Percentiles rank a stretch among this genome's conserved stretches.
Evolutionary conservation across 2,329 filamentous ascomycete genomes (phyloP).

Genomic region (Didymella keratinophila): DNA sequence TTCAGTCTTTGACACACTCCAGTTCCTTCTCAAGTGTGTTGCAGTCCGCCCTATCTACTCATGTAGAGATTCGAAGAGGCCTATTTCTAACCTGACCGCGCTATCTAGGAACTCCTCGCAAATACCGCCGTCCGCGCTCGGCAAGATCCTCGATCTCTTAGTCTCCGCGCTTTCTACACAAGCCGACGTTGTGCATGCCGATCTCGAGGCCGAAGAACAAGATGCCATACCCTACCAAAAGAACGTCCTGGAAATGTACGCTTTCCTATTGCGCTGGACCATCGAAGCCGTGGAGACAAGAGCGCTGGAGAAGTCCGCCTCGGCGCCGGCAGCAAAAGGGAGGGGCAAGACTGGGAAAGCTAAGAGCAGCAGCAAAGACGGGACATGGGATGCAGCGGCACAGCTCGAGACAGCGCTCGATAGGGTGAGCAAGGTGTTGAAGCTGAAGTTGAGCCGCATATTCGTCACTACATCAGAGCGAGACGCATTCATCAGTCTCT

Average conservation of each 20-base stretch:
- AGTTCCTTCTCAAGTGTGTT: conserved; percentile 95
- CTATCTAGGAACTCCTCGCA: conserved; percentile 79
- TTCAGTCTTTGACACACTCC: conserved; percentile 86
- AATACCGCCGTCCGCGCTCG: conserved; percentile 81
- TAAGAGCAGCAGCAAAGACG: conserved; percentile 70
- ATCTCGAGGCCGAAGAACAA: conserved; percentile 91
- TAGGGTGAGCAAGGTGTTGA: conserved; percentile 94
- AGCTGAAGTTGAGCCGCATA: conserved; percentile 88
- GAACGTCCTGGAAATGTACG: conserved; percentile 89
- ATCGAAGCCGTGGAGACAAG: conserved; percentile 94
- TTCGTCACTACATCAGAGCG: conserved; percentile 96
- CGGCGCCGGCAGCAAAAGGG: conserved; percentile 74
- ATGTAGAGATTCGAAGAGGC: conserved; percentile 29
- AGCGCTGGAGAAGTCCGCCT: conserved; percentile 84
- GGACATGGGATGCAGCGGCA: conserved; percentile 84
- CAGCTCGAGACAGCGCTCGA: conserved; percentile 91
- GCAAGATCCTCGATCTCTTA: conserved; percentile 91
- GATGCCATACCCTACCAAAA: conserved; percentile 82
- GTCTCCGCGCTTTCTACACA: conserved; percentile 86
- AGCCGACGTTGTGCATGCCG: conserved; percentile 83
- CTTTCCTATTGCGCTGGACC: conserved; percentile 93
- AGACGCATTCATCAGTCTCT: conserved; percentile 90
- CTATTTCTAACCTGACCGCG: conserved; percentile 66
- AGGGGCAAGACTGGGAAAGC: conserved; percentile 77
- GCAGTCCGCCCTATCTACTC: conserved; percentile 59